Base-by-base conservation (phyloP, 1,284 basidiomycete species). In the Porodaedalea pini region DNA sequence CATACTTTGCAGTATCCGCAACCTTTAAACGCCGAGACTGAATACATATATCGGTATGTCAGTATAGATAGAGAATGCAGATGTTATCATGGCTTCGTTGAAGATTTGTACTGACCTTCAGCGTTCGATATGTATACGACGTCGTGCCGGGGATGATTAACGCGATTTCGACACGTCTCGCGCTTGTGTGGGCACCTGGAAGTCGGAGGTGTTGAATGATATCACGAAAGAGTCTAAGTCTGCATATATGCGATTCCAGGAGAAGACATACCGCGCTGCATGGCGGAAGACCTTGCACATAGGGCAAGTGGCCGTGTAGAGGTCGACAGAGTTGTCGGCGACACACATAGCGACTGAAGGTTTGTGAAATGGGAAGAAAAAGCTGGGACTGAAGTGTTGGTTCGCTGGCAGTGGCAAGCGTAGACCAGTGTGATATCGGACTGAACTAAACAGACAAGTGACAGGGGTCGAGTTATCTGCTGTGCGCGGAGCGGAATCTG, bases 1-100 rank as follows among this genome's bases (percentile, higher is more conserved):
- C 70, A 36, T 57, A 89, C 89, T 82, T 90, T 91, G 84, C 88
- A 91, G 71, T 81, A 91, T 17, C 88, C 89, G 70, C 88, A 92
- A 40, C 88, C 88, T 65, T 87, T 90, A 75, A 91, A 91, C 34
- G 80, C 81, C 68, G 85, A 82, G 61, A 90, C 88, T 90, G 70
- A 23, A 45, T 41, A 19, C 17, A 19, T 25, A 17, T 19, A 43
- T 32, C 29, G 25, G 29, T 49, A 19, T 13, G 25, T 31, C 5
- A 47, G 48, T 17, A 39, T 15, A 27, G 21, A 27, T 17, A 34
- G 31, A 32, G 2, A 19, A 54, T 43, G 19, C 36, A n/a, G 40
- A 40, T 29, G 21, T 50, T 23, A 27, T n/a, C n/a, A 17, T 31
- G 29, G 21, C 27, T 21, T 7, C 27, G 23, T n/a, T 51, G 13